Percentiles rank a stretch among this genome's conserved stretches.
Evolutionary conservation across 2,329 filamentous ascomycete species (phyloP).

Genomic region (Hypoxylon sp.): DNA sequence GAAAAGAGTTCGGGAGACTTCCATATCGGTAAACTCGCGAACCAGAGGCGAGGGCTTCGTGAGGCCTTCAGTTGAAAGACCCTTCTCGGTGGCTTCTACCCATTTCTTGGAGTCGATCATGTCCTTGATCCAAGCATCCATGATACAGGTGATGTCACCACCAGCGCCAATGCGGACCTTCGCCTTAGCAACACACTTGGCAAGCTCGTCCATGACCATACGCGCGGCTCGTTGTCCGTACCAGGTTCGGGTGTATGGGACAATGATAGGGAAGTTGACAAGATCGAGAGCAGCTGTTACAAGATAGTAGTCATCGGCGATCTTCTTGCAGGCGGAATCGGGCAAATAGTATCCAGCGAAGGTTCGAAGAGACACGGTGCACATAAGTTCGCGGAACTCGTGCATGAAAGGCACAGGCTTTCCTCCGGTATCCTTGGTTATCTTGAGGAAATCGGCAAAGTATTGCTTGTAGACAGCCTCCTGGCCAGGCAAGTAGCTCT

Average conservation of each 20-base stretch:
- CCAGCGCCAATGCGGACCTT: slow-evolving; percentile 91
- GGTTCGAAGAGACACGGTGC: slow-evolving; percentile 92
- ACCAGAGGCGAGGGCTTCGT: slow-evolving; percentile 86
- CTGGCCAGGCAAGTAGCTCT: slow-evolving; percentile 88
- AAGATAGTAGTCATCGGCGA: slow-evolving; percentile 95
- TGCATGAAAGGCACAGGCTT: slow-evolving; percentile 88
- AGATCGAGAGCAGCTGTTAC: slow-evolving; percentile 95
- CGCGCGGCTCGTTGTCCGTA: slow-evolving; percentile 96
- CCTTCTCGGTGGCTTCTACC: slow-evolving; percentile 78
- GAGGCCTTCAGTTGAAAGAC: slow-evolving; percentile 70
- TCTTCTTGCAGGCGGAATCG: slow-evolving; percentile 89
- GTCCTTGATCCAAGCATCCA: slow-evolving; percentile 91
- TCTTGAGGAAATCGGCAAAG: slow-evolving; percentile 79
- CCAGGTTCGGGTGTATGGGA: slow-evolving; percentile 95
- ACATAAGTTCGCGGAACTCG: slow-evolving; percentile 93
- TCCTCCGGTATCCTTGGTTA: slow-evolving; percentile 75
- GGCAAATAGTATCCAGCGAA: slow-evolving; percentile 97
- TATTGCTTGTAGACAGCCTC: slow-evolving; percentile 91
- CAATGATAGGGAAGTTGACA: slow-evolving; percentile 97
- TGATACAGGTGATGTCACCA: slow-evolving; percentile 87
- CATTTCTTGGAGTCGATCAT: slow-evolving; percentile 88
- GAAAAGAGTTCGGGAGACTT: slow-evolving; percentile 93
- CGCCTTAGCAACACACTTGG: slow-evolving; percentile 90
- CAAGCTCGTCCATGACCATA: slow-evolving; percentile 88
- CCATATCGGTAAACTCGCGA: slow-evolving; percentile 86